Percentiles rank a stretch among this genome's conserved stretches.
These are phyloP conservation scores for Piper longum DNA, from an alignment of 164 flowering plant species.

Conservation along the genomic window DNA sequence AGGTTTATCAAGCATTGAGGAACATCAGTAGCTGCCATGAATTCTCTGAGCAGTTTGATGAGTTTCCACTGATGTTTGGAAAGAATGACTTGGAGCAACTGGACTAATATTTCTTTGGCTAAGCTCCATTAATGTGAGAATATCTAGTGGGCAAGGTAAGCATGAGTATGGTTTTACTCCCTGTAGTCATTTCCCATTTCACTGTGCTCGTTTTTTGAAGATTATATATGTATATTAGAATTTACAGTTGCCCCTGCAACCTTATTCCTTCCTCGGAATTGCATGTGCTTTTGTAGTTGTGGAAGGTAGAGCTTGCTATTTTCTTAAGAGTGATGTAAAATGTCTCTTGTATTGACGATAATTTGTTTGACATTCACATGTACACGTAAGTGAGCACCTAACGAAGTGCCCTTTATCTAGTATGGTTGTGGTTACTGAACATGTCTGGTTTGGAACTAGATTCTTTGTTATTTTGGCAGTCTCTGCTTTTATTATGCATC, in stretches of 20 bases:
- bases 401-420: background rate
- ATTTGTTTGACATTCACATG: background rate
- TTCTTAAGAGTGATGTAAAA: background rate
- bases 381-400: background rate
- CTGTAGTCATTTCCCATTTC: background rate
- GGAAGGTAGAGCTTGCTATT: background rate
- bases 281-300: background rate
- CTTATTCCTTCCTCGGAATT: background rate
- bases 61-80: conserved; percentile 36
- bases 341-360: background rate
- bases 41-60: conserved; percentile 43
- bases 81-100: conserved; percentile 16
- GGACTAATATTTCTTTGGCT: background rate
- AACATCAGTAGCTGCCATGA: conserved; percentile 28
- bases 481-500: too few species aligned
- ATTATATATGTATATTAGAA: background rate
- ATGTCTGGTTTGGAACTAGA: too few species aligned
- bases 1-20: conserved; percentile 42
- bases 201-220: background rate
- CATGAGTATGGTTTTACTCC: background rate
- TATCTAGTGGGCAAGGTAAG: background rate
- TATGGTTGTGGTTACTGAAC: background rate
- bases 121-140: background rate
- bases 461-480: too few species aligned
- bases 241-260: background rate